phyloP scores from a whole-genome alignment of 495 filamentous ascomycete genomes.

The Arthonia radiata region DNA sequence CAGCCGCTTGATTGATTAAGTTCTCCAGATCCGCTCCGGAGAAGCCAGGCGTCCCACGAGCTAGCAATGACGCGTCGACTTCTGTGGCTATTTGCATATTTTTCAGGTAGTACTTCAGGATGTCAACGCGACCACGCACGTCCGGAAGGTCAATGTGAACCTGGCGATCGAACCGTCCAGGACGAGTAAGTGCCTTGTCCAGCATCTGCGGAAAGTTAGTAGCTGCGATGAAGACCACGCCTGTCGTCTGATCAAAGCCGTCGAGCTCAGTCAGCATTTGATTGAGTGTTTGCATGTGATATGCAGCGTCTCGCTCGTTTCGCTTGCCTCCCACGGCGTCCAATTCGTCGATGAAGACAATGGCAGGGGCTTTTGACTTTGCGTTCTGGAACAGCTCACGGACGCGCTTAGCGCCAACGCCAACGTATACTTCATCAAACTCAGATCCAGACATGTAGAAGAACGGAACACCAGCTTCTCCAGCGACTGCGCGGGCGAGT shows the following conservation, averaged over 20 bases:
- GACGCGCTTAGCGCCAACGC: slow-evolving; percentile 92
- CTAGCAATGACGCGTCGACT: slow-evolving; percentile 61
- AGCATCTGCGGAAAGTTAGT: slow-evolving; percentile 89
- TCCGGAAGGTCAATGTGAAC: slow-evolving; percentile 75
- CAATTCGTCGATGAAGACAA: slow-evolving; percentile 95
- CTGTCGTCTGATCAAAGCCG: slow-evolving; percentile 79
- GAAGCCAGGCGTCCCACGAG: slow-evolving; percentile 68
- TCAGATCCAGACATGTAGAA: slow-evolving; percentile 99
- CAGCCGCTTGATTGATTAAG: slow-evolving; percentile 83
- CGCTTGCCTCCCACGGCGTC: slow-evolving; percentile 90
- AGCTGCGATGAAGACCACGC: slow-evolving; percentile 83
- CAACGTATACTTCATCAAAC: slow-evolving; percentile 96
- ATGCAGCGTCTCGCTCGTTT: slow-evolving; percentile 82
- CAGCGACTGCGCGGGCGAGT: slow-evolving; percentile 82
- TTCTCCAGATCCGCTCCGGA: slow-evolving; percentile 93
- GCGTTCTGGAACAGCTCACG: slow-evolving; percentile 82
- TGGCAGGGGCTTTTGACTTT: slow-evolving; percentile 72
- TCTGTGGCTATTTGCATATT: slow-evolving; percentile 53
- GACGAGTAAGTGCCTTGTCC: slow-evolving; percentile 82
- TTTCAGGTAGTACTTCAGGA: slow-evolving; percentile 77
- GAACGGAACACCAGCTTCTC: slow-evolving; percentile 92
- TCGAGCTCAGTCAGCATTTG: slow-evolving; percentile 96
- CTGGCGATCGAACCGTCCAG: slow-evolving; percentile 85
- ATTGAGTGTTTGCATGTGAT: slow-evolving; percentile 90
- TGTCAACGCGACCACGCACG: slow-evolving; percentile 79